These are phyloP conservation scores for Metschnikowia amazonensis DNA, from an alignment of 805 yeast genomes.

Conservation along the genomic window DNA sequence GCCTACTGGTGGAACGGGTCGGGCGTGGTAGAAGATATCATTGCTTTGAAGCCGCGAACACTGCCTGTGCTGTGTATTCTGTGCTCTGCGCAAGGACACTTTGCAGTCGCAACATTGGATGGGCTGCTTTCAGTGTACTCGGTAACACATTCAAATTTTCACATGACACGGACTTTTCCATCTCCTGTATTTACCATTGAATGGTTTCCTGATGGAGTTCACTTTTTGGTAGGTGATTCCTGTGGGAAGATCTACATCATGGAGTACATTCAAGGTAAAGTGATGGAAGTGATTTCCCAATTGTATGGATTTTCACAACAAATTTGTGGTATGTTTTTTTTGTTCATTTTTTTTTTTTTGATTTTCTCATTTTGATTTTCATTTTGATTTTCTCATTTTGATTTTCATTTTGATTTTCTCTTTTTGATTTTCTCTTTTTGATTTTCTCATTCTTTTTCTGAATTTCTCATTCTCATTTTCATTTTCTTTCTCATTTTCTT, in stretches of 20 bases:
- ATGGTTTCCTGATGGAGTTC: conserved; percentile 49
- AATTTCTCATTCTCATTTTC: no score
- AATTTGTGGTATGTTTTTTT: conserved; percentile 39
- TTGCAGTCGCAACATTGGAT: conserved; percentile 55
- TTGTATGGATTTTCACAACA: conserved; percentile 33
- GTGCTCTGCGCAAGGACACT: conserved; percentile 45
- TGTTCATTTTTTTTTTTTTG: no score
- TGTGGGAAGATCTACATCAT: conserved; percentile 53
- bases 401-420: no score
- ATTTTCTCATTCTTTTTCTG: no score
- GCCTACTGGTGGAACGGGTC: conserved; percentile 63
- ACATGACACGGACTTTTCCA: conserved; percentile 23
- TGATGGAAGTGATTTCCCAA: conserved; percentile 11
- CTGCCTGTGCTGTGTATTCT: conserved; percentile 51
- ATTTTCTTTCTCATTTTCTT: no score
- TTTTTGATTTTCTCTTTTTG: no score
- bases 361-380: no score
- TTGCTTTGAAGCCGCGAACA: conserved; percentile 23
- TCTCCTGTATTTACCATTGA: conserved; percentile 48
- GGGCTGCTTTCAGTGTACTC: conserved; percentile 51
- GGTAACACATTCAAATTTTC: conserved; percentile 17
- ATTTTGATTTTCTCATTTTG: no score
- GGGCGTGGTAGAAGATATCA: conserved; percentile 39
- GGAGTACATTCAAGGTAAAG: conserved; percentile 21
- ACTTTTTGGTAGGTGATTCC: conserved; percentile 64